A percentile compares a stretch with the other conserved stretches of the same genome.
These are phyloP conservation scores for Candida silvicultrix DNA, from an alignment of 805 yeast genomes.

Conservation along the genomic window DNA sequence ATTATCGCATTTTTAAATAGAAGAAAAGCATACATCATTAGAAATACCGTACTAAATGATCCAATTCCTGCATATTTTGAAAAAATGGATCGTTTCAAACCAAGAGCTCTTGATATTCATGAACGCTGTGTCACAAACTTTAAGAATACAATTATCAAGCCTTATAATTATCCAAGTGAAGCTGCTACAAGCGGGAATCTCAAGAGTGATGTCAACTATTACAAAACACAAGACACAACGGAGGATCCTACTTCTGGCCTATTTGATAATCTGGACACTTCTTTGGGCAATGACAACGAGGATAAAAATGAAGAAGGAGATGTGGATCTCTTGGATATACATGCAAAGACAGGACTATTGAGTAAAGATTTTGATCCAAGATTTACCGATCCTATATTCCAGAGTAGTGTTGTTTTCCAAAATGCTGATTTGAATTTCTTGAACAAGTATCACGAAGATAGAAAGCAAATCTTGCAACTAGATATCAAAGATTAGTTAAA, in stretches of 20 bases:
- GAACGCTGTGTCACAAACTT: slow-evolving; percentile 15
- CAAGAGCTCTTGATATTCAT: slow-evolving; percentile 15
- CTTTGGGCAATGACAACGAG: background rate
- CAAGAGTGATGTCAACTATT: slow-evolving; percentile 1
- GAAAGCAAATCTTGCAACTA: slow-evolving; percentile 13
- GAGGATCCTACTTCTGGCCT: background rate
- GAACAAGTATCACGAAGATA: slow-evolving; percentile 14
- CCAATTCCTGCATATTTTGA: slow-evolving; percentile 13
- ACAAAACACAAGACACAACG: background rate
- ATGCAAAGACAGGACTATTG: slow-evolving; percentile 8
- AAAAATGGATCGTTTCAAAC: slow-evolving; percentile 10
- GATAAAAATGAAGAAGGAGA: background rate
- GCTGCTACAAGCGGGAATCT: slow-evolving; percentile 1
- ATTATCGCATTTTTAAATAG: slow-evolving; percentile 14
- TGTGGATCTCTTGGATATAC: slow-evolving; percentile 7
- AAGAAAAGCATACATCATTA: slow-evolving; percentile 11
- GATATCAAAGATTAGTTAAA: background rate
- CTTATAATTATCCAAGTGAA: slow-evolving; percentile 16
- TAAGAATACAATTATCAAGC: slow-evolving; percentile 8
- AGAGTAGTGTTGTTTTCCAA: slow-evolving; percentile 8
- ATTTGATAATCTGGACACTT: background rate
- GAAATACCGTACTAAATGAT: slow-evolving; percentile 14
- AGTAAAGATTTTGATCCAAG: slow-evolving; percentile 20
- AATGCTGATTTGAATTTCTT: slow-evolving; percentile 10
- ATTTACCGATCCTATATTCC: slow-evolving; percentile 16